Conservation (phyloP, 192 early-diverging fungal species). For the Mycoemilia scoparia region DNA sequence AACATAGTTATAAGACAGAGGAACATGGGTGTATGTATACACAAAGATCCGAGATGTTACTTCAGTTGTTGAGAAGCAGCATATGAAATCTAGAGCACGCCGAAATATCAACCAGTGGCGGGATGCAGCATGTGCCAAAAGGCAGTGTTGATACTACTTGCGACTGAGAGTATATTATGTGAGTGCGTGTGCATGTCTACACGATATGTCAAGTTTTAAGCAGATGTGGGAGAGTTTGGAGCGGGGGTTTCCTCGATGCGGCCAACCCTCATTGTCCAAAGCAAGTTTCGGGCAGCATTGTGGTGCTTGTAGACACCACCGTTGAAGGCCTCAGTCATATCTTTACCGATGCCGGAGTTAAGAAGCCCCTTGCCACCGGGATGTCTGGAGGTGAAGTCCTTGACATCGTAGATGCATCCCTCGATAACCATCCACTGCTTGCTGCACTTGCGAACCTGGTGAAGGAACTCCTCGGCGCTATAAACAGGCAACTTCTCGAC, state of each 20-base stretch:
- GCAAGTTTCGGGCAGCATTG: slow-evolving; percentile 71
- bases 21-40: too few species aligned
- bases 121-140: too few species aligned
- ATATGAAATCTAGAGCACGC: too few species aligned
- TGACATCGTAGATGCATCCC: slow-evolving; percentile 65
- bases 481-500: slow-evolving; percentile 48
- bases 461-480: slow-evolving; percentile 42
- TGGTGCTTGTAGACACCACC: slow-evolving; percentile 81
- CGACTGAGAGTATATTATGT: too few species aligned
- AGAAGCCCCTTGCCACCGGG: slow-evolving; percentile 69
- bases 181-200: too few species aligned
- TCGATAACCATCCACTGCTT: slow-evolving; percentile 70
- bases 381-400: slow-evolving; percentile 67
- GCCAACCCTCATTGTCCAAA: slow-evolving; percentile 38
- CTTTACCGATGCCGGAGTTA: slow-evolving; percentile 55
- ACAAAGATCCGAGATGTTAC: too few species aligned
- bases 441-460: slow-evolving; percentile 42
- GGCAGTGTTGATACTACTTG: too few species aligned
- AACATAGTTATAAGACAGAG: too few species aligned
- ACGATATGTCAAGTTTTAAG: too few species aligned
- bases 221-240: background rate
- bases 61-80: too few species aligned
- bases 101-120: too few species aligned
- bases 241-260: slow-evolving; percentile 5
- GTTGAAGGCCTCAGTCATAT: slow-evolving; percentile 72